Evolutionary conservation across 1,139 yeast genomes (phyloP), one percentile per base, ranked within the genome.

Genomic region (Suhomyces maxii): DNA sequence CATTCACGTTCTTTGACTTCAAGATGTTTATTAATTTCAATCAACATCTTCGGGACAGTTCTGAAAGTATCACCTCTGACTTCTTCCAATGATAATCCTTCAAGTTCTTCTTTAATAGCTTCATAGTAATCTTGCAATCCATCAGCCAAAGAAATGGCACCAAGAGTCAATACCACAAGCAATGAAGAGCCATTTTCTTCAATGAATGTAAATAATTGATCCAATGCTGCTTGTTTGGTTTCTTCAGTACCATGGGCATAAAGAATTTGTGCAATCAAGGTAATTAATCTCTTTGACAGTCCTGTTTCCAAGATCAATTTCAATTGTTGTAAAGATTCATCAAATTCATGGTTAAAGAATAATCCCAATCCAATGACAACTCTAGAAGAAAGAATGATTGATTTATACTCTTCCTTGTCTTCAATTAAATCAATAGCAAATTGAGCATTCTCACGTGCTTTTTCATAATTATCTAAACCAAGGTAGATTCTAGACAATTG

Each of bases 191-290:
- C 96, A 46, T 80, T 67, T 11, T 69, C 73, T 50, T 80, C 86
- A 40, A 90, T 80, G 57, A 77, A 82, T 10, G 79, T 75, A 57
- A 84, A 79, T 41, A 86, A 61, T 59, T 85, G 90, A 57, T 85
- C 90, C 43, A 89, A 61, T 0, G 97, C 96, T 2, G 91, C 93
- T 53, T 84, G 87, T 48, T 82, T 83, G 7, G 93, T 83, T n/a
- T 84, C 91, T 23, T 77, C 81, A 0, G 83, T 79, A 8, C 83
- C 86, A 48, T 81, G 81, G 1, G 89, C 88, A 71, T 86, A 85
- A 44, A 93, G 73, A 1, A 90, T 85, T 59, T 89, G 96, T 0
- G 95, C 82, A 26, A 89, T 77, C 35, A 93, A 68, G 7, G 86
- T 79, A 11, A 89, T 82, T n/a, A 89, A 74, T 51, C 84, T 77